These are phyloP conservation scores for Gremmenia infestans DNA, from an alignment of 2,329 filamentous ascomycete genomes.

Conservation along the genomic window DNA sequence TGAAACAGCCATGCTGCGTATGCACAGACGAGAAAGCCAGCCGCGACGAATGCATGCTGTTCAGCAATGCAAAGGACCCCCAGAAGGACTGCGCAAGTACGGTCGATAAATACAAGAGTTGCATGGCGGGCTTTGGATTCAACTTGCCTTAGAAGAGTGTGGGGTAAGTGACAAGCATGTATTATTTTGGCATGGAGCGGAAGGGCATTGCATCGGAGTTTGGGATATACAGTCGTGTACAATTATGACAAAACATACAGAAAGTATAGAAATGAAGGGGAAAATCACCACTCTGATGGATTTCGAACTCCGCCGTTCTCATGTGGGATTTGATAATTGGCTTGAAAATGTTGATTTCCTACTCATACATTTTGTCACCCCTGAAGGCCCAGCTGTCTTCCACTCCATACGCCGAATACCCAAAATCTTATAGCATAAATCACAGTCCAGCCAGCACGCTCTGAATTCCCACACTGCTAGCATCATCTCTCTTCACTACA, in stretches of 20 bases:
- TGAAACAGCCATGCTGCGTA: constrained; percentile 84
- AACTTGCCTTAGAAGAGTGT: constrained; percentile 40
- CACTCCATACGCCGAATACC: neutral
- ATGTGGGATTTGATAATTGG: neutral
- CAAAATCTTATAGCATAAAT: constrained; percentile 6
- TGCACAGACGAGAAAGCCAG: constrained; percentile 91
- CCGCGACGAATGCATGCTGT: constrained; percentile 98
- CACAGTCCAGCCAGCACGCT: constrained; percentile 59
- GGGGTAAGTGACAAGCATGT: neutral
- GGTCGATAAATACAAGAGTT: constrained; percentile 80
- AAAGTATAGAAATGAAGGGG: neutral
- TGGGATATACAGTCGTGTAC: neutral
- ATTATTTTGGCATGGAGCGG: neutral
- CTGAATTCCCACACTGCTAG: constrained; percentile 74
- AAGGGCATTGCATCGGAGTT: neutral
- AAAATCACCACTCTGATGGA: neutral
- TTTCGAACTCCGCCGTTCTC: too few species aligned
- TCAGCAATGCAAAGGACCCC: constrained; percentile 79
- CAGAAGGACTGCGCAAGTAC: constrained; percentile 76
- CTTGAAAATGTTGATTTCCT: neutral
- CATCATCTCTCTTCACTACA: constrained; percentile 81
- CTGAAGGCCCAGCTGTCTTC: neutral
- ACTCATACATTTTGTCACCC: neutral
- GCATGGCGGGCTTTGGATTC: constrained; percentile 93
- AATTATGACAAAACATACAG: neutral